Percentiles rank a stretch among this genome's conserved stretches.
Conservation (phyloP, 148 eudicot species). For the Silene uniflora region DNA sequence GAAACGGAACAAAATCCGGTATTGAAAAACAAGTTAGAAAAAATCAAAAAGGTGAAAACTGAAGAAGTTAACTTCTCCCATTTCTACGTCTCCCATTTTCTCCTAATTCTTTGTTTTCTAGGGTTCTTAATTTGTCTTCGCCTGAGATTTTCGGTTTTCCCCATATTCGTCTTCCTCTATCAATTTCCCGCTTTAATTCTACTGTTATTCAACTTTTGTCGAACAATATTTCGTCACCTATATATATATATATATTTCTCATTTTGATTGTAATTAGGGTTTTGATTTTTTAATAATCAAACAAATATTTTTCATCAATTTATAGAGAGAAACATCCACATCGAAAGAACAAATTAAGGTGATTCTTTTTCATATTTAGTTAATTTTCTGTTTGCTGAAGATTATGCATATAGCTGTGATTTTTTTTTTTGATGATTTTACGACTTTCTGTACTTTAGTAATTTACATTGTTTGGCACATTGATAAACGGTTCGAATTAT, state of each 20-base stretch:
- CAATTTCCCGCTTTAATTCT: background rate
- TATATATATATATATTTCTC: background rate
- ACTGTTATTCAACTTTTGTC: background rate
- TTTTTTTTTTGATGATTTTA: background rate
- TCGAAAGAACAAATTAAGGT: background rate
- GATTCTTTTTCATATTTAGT: background rate
- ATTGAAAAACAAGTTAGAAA: too few species aligned
- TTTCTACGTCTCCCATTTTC: background rate
- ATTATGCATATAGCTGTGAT: too few species aligned
- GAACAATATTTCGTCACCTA: constrained; percentile 1
- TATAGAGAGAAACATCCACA: background rate
- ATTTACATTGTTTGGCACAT: background rate
- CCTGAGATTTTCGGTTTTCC: background rate
- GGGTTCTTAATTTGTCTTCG: constrained; percentile 19
- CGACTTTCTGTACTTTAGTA: background rate
- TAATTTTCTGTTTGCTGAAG: background rate
- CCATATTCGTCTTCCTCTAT: background rate
- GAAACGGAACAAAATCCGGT: too few species aligned
- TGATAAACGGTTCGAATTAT: background rate
- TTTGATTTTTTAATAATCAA: background rate
- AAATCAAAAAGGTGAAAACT: constrained; percentile 5
- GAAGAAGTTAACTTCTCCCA: constrained; percentile 14
- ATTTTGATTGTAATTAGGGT: constrained; percentile 22
- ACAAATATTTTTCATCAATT: background rate
- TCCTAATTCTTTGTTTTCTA: constrained; percentile 4